Conservation (phyloP, 2,329 filamentous ascomycete species). For the Monilinia polystroma region DNA sequence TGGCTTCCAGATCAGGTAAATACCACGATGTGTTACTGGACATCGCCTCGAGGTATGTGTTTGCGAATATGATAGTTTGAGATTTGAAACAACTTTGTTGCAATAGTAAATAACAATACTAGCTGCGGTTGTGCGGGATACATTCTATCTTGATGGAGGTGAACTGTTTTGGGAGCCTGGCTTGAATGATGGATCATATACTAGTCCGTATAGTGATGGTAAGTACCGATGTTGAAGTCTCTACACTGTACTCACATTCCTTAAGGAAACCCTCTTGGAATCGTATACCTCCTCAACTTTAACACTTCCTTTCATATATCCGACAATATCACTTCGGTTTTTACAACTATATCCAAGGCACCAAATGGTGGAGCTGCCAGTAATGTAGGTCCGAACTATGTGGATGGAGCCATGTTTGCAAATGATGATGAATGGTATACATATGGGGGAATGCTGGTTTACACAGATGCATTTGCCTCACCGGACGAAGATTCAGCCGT, state of each 20-base stretch:
- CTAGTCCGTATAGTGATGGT: constrained; percentile 44
- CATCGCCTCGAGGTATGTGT: constrained; percentile 42
- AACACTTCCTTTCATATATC: constrained; percentile 54
- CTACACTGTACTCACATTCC: constrained; percentile 20
- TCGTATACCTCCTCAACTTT: constrained; percentile 59
- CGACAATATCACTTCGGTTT: constrained; percentile 53
- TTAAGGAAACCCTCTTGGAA: constrained; percentile 52
- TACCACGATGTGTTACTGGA: constrained; percentile 60
- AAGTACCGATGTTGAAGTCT: constrained; percentile 27
- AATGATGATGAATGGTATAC: constrained; percentile 63
- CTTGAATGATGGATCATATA: constrained; percentile 46
- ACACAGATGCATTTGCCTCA: constrained; percentile 41
- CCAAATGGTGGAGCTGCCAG: constrained; percentile 47
- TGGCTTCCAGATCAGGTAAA: constrained; percentile 56
- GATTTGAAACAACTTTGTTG: background rate
- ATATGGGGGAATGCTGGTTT: constrained; percentile 57
- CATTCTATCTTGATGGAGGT: constrained; percentile 65
- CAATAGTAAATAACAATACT: constrained; percentile 33
- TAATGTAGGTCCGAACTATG: constrained; percentile 55
- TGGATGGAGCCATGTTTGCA: constrained; percentile 63
- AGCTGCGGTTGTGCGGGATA: constrained; percentile 61
- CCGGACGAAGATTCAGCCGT: constrained; percentile 49
- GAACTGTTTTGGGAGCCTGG: constrained; percentile 53
- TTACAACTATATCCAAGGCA: constrained; percentile 51
- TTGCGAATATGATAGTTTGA: background rate